Base-by-base conservation (phyloP, 306 rosid species). In the Cicer pinnatifidum region DNA sequence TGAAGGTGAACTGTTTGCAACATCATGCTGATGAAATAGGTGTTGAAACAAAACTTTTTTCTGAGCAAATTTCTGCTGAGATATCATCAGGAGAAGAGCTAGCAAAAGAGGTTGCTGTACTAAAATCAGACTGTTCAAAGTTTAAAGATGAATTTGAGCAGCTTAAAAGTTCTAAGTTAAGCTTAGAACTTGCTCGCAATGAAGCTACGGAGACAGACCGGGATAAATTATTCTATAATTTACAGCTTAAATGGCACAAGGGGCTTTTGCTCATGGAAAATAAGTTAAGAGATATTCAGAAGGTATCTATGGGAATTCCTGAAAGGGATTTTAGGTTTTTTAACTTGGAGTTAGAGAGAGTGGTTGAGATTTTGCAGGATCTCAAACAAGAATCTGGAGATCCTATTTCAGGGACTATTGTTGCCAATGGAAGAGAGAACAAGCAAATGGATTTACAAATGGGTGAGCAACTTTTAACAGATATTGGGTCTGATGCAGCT, bases 1-100 rank as follows among this genome's bases (percentile, higher is more conserved):
- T 82, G 82, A 91, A 87, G 85, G 81, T 91, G 63, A 84, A 80
- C 84, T 71, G 85, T 71, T 73, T 95, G 84, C 97, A 85, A 67
- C 82, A 79, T 75, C 86, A 91, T 75, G 96, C 92, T 33, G 89
- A 86, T 87, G 92, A 87, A 74, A 79, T 91, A 72, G 96, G 96
- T 11, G 71, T 46, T 48, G 93, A 90, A 80, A 79, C 97, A 35
- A 85, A 85, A 20, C 89, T 75, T 38, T 73, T 91, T 75, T 69
- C 93, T 45, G 72, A 82, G 84, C 90, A 90, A 73, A 89, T 95
- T 83, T 83, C 87, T 78, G 78, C 88, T 15, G 99, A 95, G 89
- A 84, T 92, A 75, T 82, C 89, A 69, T 90, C 97, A 3, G 90
- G 99, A 39, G 90, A 91, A 86, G 84, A 58, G 64, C 81, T 95